Conservation (phyloP, 2,329 filamentous ascomycete species). For the Hypomyces perniciosus region DNA sequence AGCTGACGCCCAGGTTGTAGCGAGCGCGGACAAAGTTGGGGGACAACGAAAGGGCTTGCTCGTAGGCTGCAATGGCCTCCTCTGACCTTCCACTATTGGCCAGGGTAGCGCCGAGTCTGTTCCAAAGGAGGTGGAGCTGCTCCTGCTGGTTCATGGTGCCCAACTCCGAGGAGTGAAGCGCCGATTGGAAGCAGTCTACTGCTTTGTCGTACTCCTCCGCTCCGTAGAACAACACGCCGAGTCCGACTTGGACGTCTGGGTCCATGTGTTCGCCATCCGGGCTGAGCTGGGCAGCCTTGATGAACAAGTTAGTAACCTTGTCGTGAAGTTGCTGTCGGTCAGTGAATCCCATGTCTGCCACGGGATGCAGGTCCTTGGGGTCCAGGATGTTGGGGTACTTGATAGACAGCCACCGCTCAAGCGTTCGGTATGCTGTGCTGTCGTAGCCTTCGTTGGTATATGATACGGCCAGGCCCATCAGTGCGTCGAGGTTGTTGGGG, state of each 20-base stretch:
- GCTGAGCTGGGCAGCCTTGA: constrained; percentile 84
- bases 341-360: constrained; percentile 86
- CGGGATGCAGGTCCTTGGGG: constrained; percentile 63
- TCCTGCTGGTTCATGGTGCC: constrained; percentile 78
- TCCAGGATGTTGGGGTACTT: constrained; percentile 84
- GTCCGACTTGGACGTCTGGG: constrained; percentile 92
- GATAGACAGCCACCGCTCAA: constrained; percentile 93
- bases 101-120: constrained; percentile 89
- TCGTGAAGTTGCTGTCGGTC: constrained; percentile 86
- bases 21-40: constrained; percentile 95
- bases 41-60: constrained; percentile 80
- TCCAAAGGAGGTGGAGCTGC: constrained; percentile 94
- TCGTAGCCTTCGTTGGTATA: constrained; percentile 99
- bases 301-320: constrained; percentile 85
- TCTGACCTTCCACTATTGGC: constrained; percentile 91
- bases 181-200: constrained; percentile 94
- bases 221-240: constrained; percentile 96
- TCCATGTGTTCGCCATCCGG: constrained; percentile 95
- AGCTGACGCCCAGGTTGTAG: constrained; percentile 93
- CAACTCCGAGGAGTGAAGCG: constrained; percentile 76
- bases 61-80: constrained; percentile 95
- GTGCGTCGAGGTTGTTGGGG: constrained; percentile 75
- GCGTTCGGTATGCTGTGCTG: constrained; percentile 88
- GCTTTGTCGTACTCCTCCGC: constrained; percentile 98
- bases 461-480: constrained; percentile 93